phyloP scores from a whole-genome alignment of 1,284 basidiomycete genomes.

The Papiliotrema flavescens region DNA sequence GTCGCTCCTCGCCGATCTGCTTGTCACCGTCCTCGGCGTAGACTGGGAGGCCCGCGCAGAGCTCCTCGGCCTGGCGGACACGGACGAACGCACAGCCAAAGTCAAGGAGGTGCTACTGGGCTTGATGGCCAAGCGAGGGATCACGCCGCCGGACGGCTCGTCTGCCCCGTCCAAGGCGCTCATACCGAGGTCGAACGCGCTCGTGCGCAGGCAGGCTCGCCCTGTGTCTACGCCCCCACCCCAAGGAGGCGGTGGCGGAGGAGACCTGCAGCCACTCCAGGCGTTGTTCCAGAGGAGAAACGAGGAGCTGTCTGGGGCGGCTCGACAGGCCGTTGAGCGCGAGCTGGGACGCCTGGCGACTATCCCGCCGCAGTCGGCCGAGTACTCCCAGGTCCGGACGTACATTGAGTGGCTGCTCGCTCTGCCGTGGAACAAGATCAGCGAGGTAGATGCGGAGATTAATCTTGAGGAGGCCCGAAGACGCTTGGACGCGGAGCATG shows the following conservation, averaged over 20 bases:
- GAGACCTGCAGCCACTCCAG: constrained; percentile 37
- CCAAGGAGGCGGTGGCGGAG: constrained; percentile 16
- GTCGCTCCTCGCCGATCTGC: constrained; percentile 35
- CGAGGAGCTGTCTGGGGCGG: constrained; percentile 25
- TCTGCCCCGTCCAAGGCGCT: neutral
- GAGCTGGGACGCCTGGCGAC: constrained; percentile 34
- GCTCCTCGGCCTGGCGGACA: constrained; percentile 31
- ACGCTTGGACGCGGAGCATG: constrained; percentile 41
- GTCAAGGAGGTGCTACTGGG: constrained; percentile 28
- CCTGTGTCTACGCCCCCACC: neutral
- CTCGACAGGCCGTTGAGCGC: constrained; percentile 23
- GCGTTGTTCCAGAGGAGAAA: constrained; percentile 14
- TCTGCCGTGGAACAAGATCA: constrained; percentile 40
- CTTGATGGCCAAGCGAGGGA: constrained; percentile 21
- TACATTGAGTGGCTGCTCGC: constrained; percentile 43
- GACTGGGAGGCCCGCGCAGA: constrained; percentile 39
- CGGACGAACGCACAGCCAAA: constrained; percentile 23
- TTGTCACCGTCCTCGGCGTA: constrained; percentile 34
- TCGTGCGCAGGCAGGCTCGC: constrained; percentile 8
- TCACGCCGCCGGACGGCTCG: neutral
- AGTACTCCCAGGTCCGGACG: constrained; percentile 42
- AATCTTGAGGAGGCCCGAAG: constrained; percentile 32
- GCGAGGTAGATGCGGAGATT: constrained; percentile 23
- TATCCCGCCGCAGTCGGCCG: constrained; percentile 41
- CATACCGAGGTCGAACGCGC: constrained; percentile 3